These are phyloP conservation scores for Solanum hybrid DNA, from an alignment of 305 asterid species.

Conservation along the genomic window DNA sequence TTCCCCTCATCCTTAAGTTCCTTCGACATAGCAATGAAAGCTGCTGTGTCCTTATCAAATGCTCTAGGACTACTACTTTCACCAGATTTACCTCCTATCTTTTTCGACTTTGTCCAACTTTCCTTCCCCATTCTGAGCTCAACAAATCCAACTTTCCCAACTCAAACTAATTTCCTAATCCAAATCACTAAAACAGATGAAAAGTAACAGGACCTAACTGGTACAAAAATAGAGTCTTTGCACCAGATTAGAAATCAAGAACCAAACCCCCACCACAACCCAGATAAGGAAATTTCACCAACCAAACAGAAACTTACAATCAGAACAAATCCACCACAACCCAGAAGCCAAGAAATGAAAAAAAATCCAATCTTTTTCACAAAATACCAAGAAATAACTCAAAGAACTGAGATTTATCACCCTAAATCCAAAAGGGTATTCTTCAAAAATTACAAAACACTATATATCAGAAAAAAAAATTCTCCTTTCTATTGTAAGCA, in stretches of 20 bases:
- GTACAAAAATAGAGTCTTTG: background rate
- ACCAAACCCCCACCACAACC: background rate
- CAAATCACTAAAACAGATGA: background rate
- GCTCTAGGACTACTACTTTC: slow-evolving; percentile 31
- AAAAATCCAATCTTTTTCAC: slow-evolving; percentile 6
- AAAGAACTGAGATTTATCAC: slow-evolving; percentile 14
- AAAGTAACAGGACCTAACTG: background rate
- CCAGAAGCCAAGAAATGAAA: slow-evolving; percentile 4
- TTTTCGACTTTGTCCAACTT: slow-evolving; percentile 37
- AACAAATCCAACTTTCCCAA: slow-evolving; percentile 19
- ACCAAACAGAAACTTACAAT: slow-evolving; percentile 15
- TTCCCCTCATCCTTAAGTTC: slow-evolving; percentile 79
- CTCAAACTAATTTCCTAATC: slow-evolving; percentile 14
- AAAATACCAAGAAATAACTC: slow-evolving; percentile 13
- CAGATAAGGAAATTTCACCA: background rate
- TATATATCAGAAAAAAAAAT: background rate
- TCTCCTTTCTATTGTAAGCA: slow-evolving; percentile 6
- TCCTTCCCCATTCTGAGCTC: slow-evolving; percentile 58
- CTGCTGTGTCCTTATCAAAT: slow-evolving; percentile 59
- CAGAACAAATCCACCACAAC: slow-evolving; percentile 9
- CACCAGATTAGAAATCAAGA: background rate
- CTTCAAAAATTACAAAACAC: background rate
- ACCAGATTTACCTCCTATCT: slow-evolving; percentile 34
- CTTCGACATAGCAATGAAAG: slow-evolving; percentile 55
- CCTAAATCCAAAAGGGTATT: slow-evolving; percentile 2